Evolutionary conservation across 306 rosid species (phyloP).

Genomic region (cucumber (Cucumis sativus)): DNA sequence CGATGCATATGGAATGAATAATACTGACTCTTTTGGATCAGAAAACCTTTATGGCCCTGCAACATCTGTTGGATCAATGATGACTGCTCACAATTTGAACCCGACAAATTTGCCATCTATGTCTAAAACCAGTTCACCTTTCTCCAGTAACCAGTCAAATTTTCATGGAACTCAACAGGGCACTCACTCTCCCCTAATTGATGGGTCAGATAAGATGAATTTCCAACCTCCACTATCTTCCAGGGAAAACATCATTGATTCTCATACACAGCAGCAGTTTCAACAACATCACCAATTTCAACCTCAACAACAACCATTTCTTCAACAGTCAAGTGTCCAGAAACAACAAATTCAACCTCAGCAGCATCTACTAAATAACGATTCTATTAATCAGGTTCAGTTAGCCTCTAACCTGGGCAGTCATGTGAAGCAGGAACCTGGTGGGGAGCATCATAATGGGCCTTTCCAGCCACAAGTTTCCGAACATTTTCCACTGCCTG

Average conservation of each 20-base stretch:
- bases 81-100: slow-evolving; percentile 52
- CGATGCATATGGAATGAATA: slow-evolving; percentile 63
- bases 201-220: slow-evolving; percentile 65
- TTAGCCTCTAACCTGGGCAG: slow-evolving; percentile 37
- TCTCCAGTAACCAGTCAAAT: slow-evolving; percentile 52
- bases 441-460: slow-evolving; percentile 50
- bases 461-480: slow-evolving; percentile 34
- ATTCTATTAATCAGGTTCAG: slow-evolving; percentile 52
- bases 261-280: slow-evolving; percentile 56
- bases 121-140: slow-evolving; percentile 42
- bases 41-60: slow-evolving; percentile 54
- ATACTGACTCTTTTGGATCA: slow-evolving; percentile 52
- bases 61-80: slow-evolving; percentile 60
- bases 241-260: slow-evolving; percentile 42
- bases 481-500: slow-evolving; percentile 58
- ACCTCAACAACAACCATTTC: slow-evolving; percentile 40
- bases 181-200: slow-evolving; percentile 48
- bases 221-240: slow-evolving; percentile 51
- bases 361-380: slow-evolving; percentile 44
- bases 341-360: slow-evolving; percentile 56
- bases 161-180: slow-evolving; percentile 50
- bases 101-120: slow-evolving; percentile 47
- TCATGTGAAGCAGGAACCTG: slow-evolving; percentile 62
- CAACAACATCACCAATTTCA: slow-evolving; percentile 65
- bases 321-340: slow-evolving; percentile 42